Percentiles rank a stretch among this genome's conserved stretches.
Conservation (phyloP, 345 rosid genomes). For the Trapa bicornis region DNA sequence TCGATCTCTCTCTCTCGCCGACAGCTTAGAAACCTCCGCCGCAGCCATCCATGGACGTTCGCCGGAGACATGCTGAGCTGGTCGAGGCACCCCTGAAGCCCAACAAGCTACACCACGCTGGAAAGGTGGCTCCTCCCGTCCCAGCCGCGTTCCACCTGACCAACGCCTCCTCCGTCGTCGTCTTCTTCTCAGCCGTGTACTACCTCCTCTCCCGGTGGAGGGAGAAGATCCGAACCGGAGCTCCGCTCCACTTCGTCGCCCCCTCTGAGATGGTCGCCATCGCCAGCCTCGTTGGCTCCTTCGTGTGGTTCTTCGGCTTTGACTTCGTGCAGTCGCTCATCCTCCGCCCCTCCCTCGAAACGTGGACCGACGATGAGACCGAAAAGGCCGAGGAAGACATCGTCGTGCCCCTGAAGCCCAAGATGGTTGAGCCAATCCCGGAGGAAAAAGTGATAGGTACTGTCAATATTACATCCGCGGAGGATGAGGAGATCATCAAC, state of each 20-base stretch:
- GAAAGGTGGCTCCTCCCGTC: constrained; percentile 5
- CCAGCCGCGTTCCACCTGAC: constrained; percentile 13
- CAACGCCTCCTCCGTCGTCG: constrained; percentile 19
- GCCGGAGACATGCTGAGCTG: constrained; percentile 3
- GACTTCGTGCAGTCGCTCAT: constrained; percentile 28
- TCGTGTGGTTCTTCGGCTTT: constrained; percentile 25
- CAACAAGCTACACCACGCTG: background rate
- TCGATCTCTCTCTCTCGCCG: background rate
- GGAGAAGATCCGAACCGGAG: constrained; percentile 26
- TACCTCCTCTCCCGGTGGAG: constrained; percentile 29
- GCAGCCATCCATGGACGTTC: constrained; percentile 4
- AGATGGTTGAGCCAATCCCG: constrained; percentile 1
- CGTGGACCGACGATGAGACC: constrained; percentile 15
- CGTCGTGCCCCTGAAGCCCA: constrained; percentile 3
- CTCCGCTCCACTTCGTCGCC: constrained; percentile 24
- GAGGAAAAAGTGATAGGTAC: constrained; percentile 9
- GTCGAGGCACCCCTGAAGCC: constrained; percentile 1
- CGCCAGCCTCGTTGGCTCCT: constrained; percentile 19
- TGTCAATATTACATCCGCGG: background rate
- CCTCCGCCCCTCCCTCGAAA: constrained; percentile 20
- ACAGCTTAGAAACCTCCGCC: constrained; percentile 1
- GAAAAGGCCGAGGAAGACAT: constrained; percentile 9
- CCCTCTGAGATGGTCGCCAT: constrained; percentile 21
- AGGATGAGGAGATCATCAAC: constrained; percentile 25
- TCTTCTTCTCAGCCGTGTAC: constrained; percentile 27